Conservation (phyloP, 805 yeast species). For the Nakazawaea holstii region DNA sequence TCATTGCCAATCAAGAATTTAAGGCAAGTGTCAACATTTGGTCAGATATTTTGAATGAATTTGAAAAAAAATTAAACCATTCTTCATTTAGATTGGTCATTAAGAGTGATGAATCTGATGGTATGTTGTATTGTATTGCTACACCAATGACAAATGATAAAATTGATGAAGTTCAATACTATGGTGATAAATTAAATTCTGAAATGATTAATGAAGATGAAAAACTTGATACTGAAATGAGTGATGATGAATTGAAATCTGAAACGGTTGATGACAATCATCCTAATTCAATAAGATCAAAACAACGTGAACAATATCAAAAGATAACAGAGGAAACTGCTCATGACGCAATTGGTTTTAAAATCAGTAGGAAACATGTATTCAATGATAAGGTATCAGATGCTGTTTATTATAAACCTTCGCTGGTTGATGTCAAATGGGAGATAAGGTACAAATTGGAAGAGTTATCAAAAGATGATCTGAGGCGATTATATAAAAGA, state of each 20-base stretch:
- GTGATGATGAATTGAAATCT: too few species aligned
- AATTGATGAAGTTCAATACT: conserved; percentile 11
- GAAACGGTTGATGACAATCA: conserved; percentile 6
- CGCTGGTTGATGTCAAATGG: conserved; percentile 18
- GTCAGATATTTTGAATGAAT: conserved; percentile 34
- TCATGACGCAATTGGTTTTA: conserved; percentile 29
- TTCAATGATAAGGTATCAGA: conserved; percentile 26
- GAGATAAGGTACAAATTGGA: conserved; percentile 19
- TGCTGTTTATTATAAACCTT: conserved; percentile 23
- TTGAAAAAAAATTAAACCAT: conserved; percentile 26
- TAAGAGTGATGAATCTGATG: background rate
- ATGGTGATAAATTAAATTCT: too few species aligned
- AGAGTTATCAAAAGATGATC: conserved; percentile 13
- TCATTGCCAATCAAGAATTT: conserved; percentile 67
- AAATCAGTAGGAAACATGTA: conserved; percentile 28
- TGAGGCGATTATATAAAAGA: conserved; percentile 3
- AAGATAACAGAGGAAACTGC: conserved; percentile 13
- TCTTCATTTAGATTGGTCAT: conserved; percentile 31
- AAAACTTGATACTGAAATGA: too few species aligned
- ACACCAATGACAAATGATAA: conserved; percentile 13
- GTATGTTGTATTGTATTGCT: conserved; percentile 15
- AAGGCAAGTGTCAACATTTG: conserved; percentile 51
- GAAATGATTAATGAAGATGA: conserved; percentile 15
- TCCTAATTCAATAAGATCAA: background rate
- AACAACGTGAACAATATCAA: conserved; percentile 10